Percentiles rank a stretch among this genome's conserved stretches.
Evolutionary conservation across 208 protist genomes (phyloP).

Genomic region (Polymyxa betae): DNA sequence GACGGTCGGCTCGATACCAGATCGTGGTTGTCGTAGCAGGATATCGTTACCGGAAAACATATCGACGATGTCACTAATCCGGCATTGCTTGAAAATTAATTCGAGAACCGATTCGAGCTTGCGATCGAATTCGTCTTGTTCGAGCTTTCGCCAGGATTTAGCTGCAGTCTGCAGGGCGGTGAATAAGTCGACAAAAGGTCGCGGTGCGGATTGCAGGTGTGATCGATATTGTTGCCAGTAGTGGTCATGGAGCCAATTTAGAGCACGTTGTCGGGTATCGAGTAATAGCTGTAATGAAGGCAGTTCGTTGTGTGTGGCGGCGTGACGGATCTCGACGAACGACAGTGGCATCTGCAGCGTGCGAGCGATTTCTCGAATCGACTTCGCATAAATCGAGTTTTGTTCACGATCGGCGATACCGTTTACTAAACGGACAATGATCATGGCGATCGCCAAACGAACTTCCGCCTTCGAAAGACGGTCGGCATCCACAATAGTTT

Average conservation of each 20-base stretch:
- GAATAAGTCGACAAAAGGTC: no score
- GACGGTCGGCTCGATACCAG: no score
- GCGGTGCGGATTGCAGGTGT: no score
- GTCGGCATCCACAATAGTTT: background rate
- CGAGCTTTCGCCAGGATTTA: no score
- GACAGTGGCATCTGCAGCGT: background rate
- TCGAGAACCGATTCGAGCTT: background rate
- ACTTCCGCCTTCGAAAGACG: background rate
- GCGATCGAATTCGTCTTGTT: no score
- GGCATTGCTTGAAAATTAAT: background rate
- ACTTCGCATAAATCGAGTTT: background rate
- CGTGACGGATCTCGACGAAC: background rate
- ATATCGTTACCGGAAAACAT: no score
- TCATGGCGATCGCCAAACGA: background rate
- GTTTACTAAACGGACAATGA: background rate
- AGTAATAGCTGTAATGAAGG: background rate
- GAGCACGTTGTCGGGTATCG: background rate
- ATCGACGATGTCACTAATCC: background rate
- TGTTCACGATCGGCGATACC: background rate
- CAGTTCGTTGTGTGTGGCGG: background rate
- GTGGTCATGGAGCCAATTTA: background rate
- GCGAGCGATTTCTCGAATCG: background rate
- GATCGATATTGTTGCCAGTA: background rate
- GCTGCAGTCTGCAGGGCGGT: no score
- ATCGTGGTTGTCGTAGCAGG: no score